Evolutionary conservation across 805 yeast genomes (phyloP).

Genomic region (Cyberlindnera euphorbiiphila): DNA sequence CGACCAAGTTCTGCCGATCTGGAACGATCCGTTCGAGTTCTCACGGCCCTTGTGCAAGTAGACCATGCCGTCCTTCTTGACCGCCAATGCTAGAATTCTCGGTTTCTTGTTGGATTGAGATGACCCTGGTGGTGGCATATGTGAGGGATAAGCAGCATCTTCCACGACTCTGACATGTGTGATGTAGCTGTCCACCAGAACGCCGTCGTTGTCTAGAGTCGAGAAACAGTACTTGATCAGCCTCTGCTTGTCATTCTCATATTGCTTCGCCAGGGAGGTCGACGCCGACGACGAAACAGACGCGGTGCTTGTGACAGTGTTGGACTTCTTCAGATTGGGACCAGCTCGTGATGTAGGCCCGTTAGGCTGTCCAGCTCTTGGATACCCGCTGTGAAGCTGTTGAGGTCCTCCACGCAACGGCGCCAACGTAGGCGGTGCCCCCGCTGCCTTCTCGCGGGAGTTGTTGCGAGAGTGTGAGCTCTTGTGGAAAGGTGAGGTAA

Average conservation of each 20-base stretch:
- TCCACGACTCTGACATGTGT: constrained; percentile 77
- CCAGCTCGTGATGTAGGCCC: constrained; percentile 1
- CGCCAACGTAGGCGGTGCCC: too few species aligned
- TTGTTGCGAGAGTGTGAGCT: constrained; percentile 28
- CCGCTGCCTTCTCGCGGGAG: constrained; percentile 6
- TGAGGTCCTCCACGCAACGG: too few species aligned
- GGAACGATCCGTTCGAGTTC: constrained; percentile 67
- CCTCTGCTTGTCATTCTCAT: constrained; percentile 49
- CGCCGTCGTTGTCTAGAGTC: constrained; percentile 39
- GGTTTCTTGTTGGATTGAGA: constrained; percentile 49
- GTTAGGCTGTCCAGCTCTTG: too few species aligned
- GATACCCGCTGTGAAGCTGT: too few species aligned
- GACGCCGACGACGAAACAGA: constrained; percentile 30
- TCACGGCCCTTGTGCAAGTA: constrained; percentile 83
- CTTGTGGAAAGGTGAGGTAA: constrained; percentile 35
- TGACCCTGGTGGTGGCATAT: constrained; percentile 60
- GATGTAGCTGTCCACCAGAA: constrained; percentile 54
- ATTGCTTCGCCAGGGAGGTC: constrained; percentile 48
- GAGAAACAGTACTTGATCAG: constrained; percentile 49
- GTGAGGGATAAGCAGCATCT: constrained; percentile 63
- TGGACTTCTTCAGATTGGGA: constrained; percentile 25
- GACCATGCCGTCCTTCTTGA: constrained; percentile 62
- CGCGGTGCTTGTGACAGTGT: constrained; percentile 25
- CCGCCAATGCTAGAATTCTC: constrained; percentile 54
- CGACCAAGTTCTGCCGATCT: constrained; percentile 92